A percentile compares a stretch with the other conserved stretches of the same genome.
Conservation (phyloP, 192 early-diverging fungal species). For the Oehlia diaphana region DNA sequence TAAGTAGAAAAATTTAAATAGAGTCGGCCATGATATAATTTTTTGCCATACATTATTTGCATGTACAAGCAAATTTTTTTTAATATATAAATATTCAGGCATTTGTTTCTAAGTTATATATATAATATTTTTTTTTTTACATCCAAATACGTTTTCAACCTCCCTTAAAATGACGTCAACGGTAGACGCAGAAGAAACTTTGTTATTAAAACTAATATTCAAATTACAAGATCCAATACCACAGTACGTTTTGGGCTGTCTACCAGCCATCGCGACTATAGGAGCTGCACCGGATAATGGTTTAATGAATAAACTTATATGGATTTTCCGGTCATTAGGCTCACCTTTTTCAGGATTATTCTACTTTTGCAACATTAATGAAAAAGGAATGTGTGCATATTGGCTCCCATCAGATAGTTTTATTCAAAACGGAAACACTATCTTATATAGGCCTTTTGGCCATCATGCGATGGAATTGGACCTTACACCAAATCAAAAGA, state of each 20-base stretch:
- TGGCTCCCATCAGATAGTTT: not conserved
- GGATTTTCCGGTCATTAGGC: not conserved
- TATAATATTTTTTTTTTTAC: too few relatives aligned
- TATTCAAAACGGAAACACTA: not conserved
- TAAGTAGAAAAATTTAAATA: too few relatives aligned
- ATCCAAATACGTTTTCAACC: too few relatives aligned
- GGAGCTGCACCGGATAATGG: not conserved
- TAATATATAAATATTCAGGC: too few relatives aligned
- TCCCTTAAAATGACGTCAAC: too few relatives aligned
- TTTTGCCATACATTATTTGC: too few relatives aligned
- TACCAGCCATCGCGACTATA: not conserved
- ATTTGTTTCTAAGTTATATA: too few relatives aligned
- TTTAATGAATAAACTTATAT: not conserved
- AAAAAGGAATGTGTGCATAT: not conserved
- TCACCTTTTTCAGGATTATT: not conserved
- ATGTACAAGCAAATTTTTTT: too few relatives aligned
- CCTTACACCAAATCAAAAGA: too few relatives aligned
- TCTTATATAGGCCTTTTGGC: not conserved
- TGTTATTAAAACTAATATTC: too few relatives aligned
- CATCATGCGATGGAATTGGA: not conserved
- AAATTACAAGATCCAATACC: constrained; percentile 7
- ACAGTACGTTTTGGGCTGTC: not conserved
- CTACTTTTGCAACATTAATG: not conserved
- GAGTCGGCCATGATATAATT: too few relatives aligned
- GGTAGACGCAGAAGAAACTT: too few relatives aligned